Percentiles rank a stretch among this genome's conserved stretches.
Conservation (phyloP, 768 basidiomycete species). For the Mycena kentingensis region DNA sequence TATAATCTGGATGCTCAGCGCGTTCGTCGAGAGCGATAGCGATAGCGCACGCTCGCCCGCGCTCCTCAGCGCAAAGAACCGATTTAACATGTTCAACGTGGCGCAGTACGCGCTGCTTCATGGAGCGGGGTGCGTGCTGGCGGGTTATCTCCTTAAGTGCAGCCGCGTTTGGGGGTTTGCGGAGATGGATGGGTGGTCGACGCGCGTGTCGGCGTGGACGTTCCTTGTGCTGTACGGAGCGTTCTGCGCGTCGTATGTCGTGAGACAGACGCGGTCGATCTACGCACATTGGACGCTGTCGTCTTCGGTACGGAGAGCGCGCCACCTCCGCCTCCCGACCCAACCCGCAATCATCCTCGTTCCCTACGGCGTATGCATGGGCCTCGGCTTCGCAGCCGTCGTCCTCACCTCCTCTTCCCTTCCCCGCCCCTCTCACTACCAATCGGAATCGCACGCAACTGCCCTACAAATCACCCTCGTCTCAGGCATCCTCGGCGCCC, state of each 20-base stretch:
- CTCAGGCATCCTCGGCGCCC: slow-evolving; percentile 19
- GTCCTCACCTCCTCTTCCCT: slow-evolving; percentile 20
- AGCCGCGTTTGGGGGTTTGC: slow-evolving; percentile 7
- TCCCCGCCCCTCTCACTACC: slow-evolving; percentile 1
- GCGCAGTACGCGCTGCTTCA: slow-evolving; percentile 19
- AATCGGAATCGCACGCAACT: slow-evolving; percentile 2
- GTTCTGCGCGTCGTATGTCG: slow-evolving; percentile 18
- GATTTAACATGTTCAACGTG: slow-evolving; percentile 18
- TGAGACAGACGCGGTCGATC: slow-evolving; percentile 10
- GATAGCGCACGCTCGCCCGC: not conserved
- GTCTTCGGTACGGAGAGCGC: too few relatives aligned
- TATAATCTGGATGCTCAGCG: slow-evolving; percentile 22
- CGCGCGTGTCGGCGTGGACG: slow-evolving; percentile 8
- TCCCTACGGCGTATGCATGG: slow-evolving; percentile 23
- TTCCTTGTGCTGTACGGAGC: slow-evolving; percentile 15
- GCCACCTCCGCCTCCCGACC: slow-evolving; percentile 16
- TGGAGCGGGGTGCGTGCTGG: slow-evolving; percentile 9
- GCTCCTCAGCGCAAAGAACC: slow-evolving; percentile 6
- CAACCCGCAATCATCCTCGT: slow-evolving; percentile 17
- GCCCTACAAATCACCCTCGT: slow-evolving; percentile 16
- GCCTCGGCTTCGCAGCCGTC: slow-evolving; percentile 19
- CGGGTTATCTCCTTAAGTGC: slow-evolving; percentile 9
- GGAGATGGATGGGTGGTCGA: slow-evolving; percentile 2
- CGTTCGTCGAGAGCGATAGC: slow-evolving; percentile 20
- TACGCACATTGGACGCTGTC: slow-evolving; percentile 3